These are phyloP conservation scores for Euclidium syriacum DNA, from an alignment of 345 rosid species.

Conservation along the genomic window DNA sequence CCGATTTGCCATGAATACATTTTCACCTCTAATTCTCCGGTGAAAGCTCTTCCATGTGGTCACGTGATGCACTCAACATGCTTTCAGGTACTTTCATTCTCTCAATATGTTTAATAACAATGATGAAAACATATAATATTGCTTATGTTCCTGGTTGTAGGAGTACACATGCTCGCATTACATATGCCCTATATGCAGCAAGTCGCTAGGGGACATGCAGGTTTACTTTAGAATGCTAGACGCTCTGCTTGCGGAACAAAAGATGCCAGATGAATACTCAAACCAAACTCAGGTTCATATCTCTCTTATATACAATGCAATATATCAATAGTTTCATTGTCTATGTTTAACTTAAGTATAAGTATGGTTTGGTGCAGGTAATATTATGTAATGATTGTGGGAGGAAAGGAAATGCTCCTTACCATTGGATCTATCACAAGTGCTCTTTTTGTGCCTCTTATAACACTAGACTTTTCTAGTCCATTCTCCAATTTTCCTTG, in stretches of 20 bases:
- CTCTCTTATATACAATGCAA: neutral
- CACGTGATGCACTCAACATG: conserved; percentile 86
- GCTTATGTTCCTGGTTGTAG: conserved; percentile 37
- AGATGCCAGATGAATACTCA: conserved; percentile 58
- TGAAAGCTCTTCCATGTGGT: conserved; percentile 81
- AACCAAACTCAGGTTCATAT: conserved; percentile 60
- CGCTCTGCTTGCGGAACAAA: conserved; percentile 62
- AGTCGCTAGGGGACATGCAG: conserved; percentile 94
- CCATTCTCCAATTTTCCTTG: neutral
- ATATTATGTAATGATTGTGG: conserved; percentile 66
- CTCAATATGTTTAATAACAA: neutral
- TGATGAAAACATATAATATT: neutral
- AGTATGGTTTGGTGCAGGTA: conserved; percentile 30
- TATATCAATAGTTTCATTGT: neutral
- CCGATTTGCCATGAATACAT: conserved; percentile 79
- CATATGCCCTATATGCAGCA: conserved; percentile 85
- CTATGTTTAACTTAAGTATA: conserved; percentile 1
- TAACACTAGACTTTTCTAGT: conserved; percentile 57
- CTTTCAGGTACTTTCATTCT: conserved; percentile 50
- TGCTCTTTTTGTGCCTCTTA: conserved; percentile 56
- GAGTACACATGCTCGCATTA: conserved; percentile 70
- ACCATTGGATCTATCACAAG: conserved; percentile 68
- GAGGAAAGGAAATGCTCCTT: conserved; percentile 50
- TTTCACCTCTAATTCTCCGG: conserved; percentile 60
- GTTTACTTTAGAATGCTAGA: conserved; percentile 82